phyloP scores from a whole-genome alignment of 1,139 yeast species.

The Saccharomyces hybrid region DNA sequence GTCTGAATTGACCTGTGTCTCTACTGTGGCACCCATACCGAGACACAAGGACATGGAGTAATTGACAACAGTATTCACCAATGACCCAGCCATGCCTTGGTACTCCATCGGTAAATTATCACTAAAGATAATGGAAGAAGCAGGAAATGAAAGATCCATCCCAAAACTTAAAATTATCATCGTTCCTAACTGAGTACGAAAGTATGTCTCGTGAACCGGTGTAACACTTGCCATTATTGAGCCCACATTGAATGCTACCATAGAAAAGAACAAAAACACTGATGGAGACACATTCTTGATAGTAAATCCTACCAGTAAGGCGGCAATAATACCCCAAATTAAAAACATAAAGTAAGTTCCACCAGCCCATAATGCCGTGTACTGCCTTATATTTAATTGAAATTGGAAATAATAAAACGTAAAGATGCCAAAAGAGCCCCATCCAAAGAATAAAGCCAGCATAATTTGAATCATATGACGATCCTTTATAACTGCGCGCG shows the following conservation, averaged over 20 bases:
- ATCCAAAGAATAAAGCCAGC: slow-evolving; percentile 36
- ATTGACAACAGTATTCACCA: slow-evolving; percentile 47
- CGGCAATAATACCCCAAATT: slow-evolving; percentile 42
- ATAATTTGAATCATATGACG: slow-evolving; percentile 32
- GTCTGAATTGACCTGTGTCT: slow-evolving; percentile 32
- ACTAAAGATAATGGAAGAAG: slow-evolving; percentile 46
- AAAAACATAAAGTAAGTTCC: slow-evolving; percentile 41
- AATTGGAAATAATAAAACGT: slow-evolving; percentile 34
- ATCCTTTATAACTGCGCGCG: slow-evolving; percentile 36
- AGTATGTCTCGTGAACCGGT: slow-evolving; percentile 44
- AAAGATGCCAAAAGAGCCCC: slow-evolving; percentile 56
- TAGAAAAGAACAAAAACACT: slow-evolving; percentile 37
- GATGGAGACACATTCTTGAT: slow-evolving; percentile 41
- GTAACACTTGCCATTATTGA: slow-evolving; percentile 40
- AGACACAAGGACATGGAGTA: slow-evolving; percentile 47
- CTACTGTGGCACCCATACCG: slow-evolving; percentile 46
- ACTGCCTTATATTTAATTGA: slow-evolving; percentile 38
- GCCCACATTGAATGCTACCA: slow-evolving; percentile 43
- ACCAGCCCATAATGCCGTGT: slow-evolving; percentile 39
- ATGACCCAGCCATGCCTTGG: slow-evolving; percentile 56
- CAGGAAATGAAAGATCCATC: slow-evolving; percentile 53
- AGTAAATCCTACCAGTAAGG: slow-evolving; percentile 37
- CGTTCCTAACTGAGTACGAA: slow-evolving; percentile 40
- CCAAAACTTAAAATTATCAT: slow-evolving; percentile 48
- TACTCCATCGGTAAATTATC: slow-evolving; percentile 43